Evolutionary conservation across 202 grass and related monocot species (phyloP), one percentile per base, ranked within the genome.

Genomic region (Saccharum hybrid): DNA sequence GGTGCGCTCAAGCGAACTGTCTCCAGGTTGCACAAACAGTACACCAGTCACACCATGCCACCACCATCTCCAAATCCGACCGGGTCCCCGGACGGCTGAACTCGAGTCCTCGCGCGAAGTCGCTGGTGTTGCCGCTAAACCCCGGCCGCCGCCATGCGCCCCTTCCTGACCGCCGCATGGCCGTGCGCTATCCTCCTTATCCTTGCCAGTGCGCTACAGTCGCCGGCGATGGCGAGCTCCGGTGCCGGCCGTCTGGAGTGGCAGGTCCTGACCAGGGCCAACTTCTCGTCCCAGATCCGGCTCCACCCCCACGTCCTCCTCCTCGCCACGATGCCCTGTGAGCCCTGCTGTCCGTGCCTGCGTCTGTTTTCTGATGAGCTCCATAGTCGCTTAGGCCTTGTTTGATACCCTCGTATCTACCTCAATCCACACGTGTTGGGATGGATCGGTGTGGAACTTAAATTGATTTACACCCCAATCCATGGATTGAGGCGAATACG

Each of bases 251-350:
- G 8, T 69, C 37, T 81, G 40, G 83, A 86, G 48, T 98, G 96
- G 96, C 85, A 90, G 67, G 78, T 91, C 69, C 75, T 98, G 42
- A 90, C 75, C 43, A 84, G 83, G 87, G 62, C 73, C 37, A 89
- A 98, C 76, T 98, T 95, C 92, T 98, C 95, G 51, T 98, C 92
- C 49, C 87, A 95, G 92, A 98, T 95, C 78, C 96, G 87, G 42
- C 81, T 88, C 52, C 89, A 95, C 76, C 69, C 90, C 54, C 77
- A 92, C 71, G 79, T 90, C 78, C 91, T 98, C 28, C 70, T 98
- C 81, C 0, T 98, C 79, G 85, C 84, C 69, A 98, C 91, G 69
- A 83, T 95, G 76, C 92, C 96, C 60, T 98, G 92, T 98, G 89
- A 87, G 92, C 67, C 36, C 52, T 68, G 67, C 68, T 31, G 19